A percentile compares a stretch with the other conserved stretches of the same genome.
These are phyloP conservation scores for Sideroxylon spinosum DNA, from an alignment of 179 eudicot genomes.

Conservation along the genomic window DNA sequence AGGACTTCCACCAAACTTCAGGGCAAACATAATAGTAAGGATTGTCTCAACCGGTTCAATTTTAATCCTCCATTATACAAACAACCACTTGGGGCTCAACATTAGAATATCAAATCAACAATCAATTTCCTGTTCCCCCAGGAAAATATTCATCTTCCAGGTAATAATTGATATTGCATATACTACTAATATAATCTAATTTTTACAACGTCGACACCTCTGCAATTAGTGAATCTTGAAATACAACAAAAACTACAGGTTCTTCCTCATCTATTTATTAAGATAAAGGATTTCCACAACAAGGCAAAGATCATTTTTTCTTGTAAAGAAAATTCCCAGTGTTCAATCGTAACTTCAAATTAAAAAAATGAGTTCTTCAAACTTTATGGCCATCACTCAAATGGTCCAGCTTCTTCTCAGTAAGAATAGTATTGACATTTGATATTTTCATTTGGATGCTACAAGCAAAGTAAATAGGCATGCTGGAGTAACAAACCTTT, in stretches of 20 bases:
- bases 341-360: not conserved
- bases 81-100: no score
- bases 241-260: no score
- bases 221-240: not conserved
- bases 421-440: not conserved
- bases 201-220: not conserved
- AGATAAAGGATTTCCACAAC: not conserved
- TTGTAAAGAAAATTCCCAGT: not conserved
- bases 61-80: no score
- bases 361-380: no score
- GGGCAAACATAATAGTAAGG: no score
- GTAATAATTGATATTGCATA: not conserved
- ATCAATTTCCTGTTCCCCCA: not conserved
- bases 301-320: not conserved
- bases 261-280: not conserved
- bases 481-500: slow-evolving; percentile 51
- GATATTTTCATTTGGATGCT: not conserved
- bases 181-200: not conserved
- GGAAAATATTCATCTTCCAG: not conserved
- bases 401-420: not conserved
- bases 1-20: no score
- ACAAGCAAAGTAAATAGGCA: not conserved
- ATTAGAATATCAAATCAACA: no score
- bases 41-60: no score
- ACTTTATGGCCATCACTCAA: no score